phyloP scores from a whole-genome alignment of 2,329 filamentous ascomycete species.

The Karstenula rhodostoma region DNA sequence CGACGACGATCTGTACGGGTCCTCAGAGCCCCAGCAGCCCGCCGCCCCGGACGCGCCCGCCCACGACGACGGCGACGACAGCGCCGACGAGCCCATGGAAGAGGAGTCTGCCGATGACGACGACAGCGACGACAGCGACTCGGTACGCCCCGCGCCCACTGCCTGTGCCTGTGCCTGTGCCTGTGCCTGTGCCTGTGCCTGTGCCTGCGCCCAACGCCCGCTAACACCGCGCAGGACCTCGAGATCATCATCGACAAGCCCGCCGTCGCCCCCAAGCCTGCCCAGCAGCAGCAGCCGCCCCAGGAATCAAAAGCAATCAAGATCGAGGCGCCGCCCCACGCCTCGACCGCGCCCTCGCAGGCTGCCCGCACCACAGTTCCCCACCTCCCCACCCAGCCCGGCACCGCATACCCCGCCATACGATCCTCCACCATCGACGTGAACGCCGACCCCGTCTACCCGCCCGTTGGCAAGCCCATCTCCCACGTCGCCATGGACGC shows the following conservation, averaged over 20 bases:
- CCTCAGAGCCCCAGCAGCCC: constrained; percentile 33
- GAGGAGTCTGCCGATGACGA: constrained; percentile 55
- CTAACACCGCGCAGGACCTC: constrained; percentile 55
- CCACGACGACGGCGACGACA: constrained; percentile 42
- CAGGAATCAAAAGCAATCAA: constrained; percentile 49
- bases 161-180: not conserved
- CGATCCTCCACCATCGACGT: constrained; percentile 85
- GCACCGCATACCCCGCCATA: constrained; percentile 65
- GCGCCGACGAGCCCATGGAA: constrained; percentile 56
- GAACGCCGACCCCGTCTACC: constrained; percentile 81
- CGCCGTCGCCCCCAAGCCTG: constrained; percentile 50
- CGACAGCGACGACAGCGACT: constrained; percentile 57
- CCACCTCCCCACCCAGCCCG: constrained; percentile 35
- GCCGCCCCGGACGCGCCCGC: not conserved
- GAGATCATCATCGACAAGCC: constrained; percentile 62
- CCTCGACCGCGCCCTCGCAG: constrained; percentile 32
- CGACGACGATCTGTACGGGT: constrained; percentile 61
- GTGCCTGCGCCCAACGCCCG: constrained; percentile 23
- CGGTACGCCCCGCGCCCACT: constrained; percentile 36
- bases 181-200: not conserved
- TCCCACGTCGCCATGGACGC: constrained; percentile 61
- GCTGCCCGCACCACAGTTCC: constrained; percentile 28
- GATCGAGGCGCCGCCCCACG: constrained; percentile 44
- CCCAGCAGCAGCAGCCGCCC: constrained; percentile 40
- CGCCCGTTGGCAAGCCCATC: constrained; percentile 78